Evolutionary conservation across 75 land plant species (phyloP), one percentile per base, ranked within the genome.

Genomic region (Cryptomeria japonica): DNA sequence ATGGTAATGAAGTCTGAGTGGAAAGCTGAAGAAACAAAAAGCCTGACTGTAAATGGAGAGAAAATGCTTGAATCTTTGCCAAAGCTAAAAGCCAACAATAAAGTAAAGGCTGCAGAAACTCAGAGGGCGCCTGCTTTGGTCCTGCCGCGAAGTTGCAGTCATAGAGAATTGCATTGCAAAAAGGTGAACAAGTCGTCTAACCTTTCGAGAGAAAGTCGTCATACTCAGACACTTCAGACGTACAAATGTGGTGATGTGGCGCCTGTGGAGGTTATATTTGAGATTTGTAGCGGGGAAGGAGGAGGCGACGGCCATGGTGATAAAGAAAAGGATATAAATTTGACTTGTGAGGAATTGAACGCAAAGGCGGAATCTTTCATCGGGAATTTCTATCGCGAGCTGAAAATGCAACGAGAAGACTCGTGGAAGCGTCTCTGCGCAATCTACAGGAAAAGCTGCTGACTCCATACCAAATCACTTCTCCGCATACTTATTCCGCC

Each of bases 351-450:
- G 46, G 93, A 94, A 85, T 80, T 94, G 73, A 91, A 87, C 87
- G 75, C 70, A 2, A 90, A 91, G 86, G 92, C 95, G 19, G 95
- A 94, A 85, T 89, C 39, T 1, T 94, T 94, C 88, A 94, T 94
- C 64, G 89, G 90, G 16, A 90, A 94, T 84, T 94, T 94, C 87
- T 94, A 94, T 86, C 90, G 89, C 44, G 92, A 93, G 83, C 78
- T 94, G 85, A 91, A 94, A 89, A 93, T 94, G 90, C 94, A 93
- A 51, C 89, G 90, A 83, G 94, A 94, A 77, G 91, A 93, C 53
- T 93, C 92, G n/a, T 90, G 91, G 93, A 90, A 91, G 88, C 91
- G 83, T 55, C 89, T 94, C 70, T 92, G 91, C 88, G 90, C 85
- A 3, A 32, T 94, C 16, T 91, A 89, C 55, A 91, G 88, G 18